These are phyloP conservation scores for Pseudogymnoascus sp. DNA, from an alignment of 2,329 filamentous ascomycete species.

Conservation along the genomic window DNA sequence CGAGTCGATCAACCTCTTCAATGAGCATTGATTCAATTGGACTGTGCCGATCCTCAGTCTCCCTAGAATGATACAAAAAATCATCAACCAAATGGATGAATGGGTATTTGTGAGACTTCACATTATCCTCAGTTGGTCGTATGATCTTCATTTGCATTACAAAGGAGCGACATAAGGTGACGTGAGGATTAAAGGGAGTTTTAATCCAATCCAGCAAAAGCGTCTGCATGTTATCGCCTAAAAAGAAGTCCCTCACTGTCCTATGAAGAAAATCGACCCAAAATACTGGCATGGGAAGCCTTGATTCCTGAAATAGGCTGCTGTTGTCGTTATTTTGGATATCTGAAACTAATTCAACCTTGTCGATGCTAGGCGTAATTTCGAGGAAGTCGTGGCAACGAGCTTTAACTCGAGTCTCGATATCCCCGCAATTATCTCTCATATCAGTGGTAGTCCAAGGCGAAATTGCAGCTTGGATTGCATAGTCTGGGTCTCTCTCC, in stretches of 20 bases:
- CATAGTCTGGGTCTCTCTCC: not conserved
- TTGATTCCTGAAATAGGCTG: not conserved
- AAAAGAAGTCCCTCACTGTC: constrained; percentile 6
- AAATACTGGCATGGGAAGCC: not conserved
- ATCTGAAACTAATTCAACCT: not conserved
- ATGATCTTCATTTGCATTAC: not conserved
- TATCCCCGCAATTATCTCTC: not conserved
- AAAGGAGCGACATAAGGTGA: not conserved
- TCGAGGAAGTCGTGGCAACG: not conserved
- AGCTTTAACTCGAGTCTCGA: not conserved
- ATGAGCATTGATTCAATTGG: not conserved
- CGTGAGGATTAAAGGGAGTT: not conserved
- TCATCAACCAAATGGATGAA: not conserved
- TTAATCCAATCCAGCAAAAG: not conserved
- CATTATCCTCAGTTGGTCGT: not conserved
- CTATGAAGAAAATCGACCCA: constrained; percentile 7
- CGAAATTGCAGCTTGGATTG: not conserved
- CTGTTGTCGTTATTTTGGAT: not conserved
- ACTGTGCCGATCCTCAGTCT: not conserved
- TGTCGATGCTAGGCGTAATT: not conserved
- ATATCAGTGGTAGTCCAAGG: not conserved
- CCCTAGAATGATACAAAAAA: not conserved
- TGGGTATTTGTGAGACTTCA: not conserved
- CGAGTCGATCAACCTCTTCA: not conserved
- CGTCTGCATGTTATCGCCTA: not conserved